Percentiles rank a stretch among this genome's conserved stretches.
These are phyloP conservation scores for Oryza punctata DNA, from an alignment of 176 grass and related monocot species.

Conservation along the genomic window DNA sequence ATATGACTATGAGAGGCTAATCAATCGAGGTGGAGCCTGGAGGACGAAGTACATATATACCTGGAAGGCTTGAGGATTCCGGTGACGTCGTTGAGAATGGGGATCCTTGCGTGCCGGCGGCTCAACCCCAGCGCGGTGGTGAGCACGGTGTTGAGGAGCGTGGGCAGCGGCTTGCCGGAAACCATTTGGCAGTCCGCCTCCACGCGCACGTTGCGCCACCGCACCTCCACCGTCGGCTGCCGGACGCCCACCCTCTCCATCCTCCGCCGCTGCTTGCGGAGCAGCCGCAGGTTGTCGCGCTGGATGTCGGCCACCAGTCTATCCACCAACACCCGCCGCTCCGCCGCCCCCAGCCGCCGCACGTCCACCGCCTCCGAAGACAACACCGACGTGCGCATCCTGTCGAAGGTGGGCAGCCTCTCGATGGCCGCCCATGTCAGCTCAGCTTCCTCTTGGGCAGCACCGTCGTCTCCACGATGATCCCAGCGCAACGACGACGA, in stretches of 20 bases:
- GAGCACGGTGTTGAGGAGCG: conserved; percentile 45
- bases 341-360: conserved; percentile 41
- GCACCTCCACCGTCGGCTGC: conserved; percentile 62
- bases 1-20: too few relatives aligned
- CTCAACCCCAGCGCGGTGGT: neutral
- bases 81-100: conserved; percentile 64
- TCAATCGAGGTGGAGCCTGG: too few relatives aligned
- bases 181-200: too few relatives aligned
- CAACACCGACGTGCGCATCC: neutral
- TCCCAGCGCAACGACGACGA: too few relatives aligned
- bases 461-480: too few relatives aligned
- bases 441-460: too few relatives aligned
- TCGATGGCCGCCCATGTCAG: too few relatives aligned
- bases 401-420: too few relatives aligned
- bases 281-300: conserved; percentile 65
- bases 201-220: conserved; percentile 47
- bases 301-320: conserved; percentile 59
- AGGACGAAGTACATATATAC: too few relatives aligned
- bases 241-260: conserved; percentile 67
- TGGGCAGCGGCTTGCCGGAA: conserved; percentile 60
- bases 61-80: conserved; percentile 63
- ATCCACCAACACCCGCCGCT: conserved; percentile 56
- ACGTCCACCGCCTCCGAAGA: conserved; percentile 54
- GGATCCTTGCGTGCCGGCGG: conserved; percentile 9
- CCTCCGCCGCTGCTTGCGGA: conserved; percentile 69